These are phyloP conservation scores for Talaromyces atroroseus DNA, from an alignment of 2,329 filamentous ascomycete species.

Conservation along the genomic window DNA sequence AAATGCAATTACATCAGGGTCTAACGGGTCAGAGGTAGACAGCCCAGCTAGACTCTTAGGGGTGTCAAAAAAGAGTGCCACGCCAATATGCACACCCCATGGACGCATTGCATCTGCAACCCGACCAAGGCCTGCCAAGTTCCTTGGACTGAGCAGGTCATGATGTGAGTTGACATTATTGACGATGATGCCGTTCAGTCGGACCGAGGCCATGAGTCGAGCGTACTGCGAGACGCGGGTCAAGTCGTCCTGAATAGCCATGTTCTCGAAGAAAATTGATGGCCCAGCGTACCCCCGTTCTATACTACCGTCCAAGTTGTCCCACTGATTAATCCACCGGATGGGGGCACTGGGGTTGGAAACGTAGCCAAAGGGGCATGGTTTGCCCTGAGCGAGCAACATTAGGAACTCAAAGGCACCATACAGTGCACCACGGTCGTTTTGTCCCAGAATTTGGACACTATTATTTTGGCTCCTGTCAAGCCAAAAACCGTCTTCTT, in stretches of 20 bases:
- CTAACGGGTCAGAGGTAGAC: conserved; percentile 60
- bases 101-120: conserved; percentile 63
- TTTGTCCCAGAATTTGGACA: conserved; percentile 58
- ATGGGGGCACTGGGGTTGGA: conserved; percentile 57
- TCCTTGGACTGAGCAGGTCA: conserved; percentile 49
- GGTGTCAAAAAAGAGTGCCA: conserved; percentile 65
- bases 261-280: conserved; percentile 63
- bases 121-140: conserved; percentile 56
- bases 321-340: conserved; percentile 69
- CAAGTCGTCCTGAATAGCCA: conserved; percentile 51
- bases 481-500: conserved; percentile 54
- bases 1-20: conserved; percentile 55
- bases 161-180: conserved; percentile 70
- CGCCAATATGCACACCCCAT: conserved; percentile 60
- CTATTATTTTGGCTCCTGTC: conserved; percentile 38
- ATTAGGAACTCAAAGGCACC: conserved; percentile 65
- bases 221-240: conserved; percentile 59
- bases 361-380: conserved; percentile 43
- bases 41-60: conserved; percentile 54
- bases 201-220: conserved; percentile 60
- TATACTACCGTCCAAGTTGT: conserved; percentile 62
- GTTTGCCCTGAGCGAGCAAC: conserved; percentile 56
- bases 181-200: conserved; percentile 61
- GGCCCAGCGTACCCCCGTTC: conserved; percentile 63
- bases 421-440: conserved; percentile 63